phyloP scores from a whole-genome alignment of 2,329 filamentous ascomycete species.

The Diaporthe sp. region DNA sequence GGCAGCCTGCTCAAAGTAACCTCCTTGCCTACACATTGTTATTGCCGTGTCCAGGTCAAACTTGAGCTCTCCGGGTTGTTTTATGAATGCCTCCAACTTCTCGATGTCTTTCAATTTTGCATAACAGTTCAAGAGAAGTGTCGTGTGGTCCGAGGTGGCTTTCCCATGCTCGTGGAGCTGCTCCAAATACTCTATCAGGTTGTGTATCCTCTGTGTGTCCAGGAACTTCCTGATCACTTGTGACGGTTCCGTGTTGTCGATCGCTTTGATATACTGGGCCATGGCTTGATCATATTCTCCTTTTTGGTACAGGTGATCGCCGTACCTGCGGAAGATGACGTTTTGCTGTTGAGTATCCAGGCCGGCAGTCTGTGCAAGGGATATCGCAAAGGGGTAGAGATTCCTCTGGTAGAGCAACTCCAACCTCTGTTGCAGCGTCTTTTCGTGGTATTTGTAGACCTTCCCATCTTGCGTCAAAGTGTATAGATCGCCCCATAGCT shows the following conservation, averaged over 20 bases:
- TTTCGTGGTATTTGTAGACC: slow-evolving; percentile 89
- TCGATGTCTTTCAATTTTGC: slow-evolving; percentile 97
- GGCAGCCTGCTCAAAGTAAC: slow-evolving; percentile 96
- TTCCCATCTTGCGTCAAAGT: slow-evolving; percentile 94
- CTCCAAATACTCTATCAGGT: slow-evolving; percentile 96
- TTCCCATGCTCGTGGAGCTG: slow-evolving; percentile 94
- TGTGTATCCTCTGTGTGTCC: slow-evolving; percentile 97
- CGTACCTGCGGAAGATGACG: slow-evolving; percentile 92
- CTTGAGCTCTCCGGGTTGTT: slow-evolving; percentile 92
- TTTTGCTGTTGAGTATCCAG: slow-evolving; percentile 87
- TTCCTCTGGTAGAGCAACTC: slow-evolving; percentile 96
- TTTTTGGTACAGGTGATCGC: slow-evolving; percentile 94
- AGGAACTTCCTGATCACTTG: slow-evolving; percentile 98
- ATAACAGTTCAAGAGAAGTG: slow-evolving; percentile 94
- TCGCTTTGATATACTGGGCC: slow-evolving; percentile 96
- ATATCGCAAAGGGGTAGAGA: slow-evolving; percentile 91
- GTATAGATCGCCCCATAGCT: slow-evolving; percentile 92
- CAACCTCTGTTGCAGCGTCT: slow-evolving; percentile 88
- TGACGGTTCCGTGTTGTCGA: slow-evolving; percentile 95
- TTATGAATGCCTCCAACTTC: slow-evolving; percentile 97
- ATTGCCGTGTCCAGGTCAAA: slow-evolving; percentile 98
- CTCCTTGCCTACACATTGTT: slow-evolving; percentile 95
- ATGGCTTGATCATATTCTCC: slow-evolving; percentile 98
- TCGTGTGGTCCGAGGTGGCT: slow-evolving; percentile 96
- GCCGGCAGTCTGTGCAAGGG: slow-evolving; percentile 89